These are phyloP conservation scores for Pyrenochaeta sp. DNA, from an alignment of 2,329 filamentous ascomycete species.

Conservation along the genomic window DNA sequence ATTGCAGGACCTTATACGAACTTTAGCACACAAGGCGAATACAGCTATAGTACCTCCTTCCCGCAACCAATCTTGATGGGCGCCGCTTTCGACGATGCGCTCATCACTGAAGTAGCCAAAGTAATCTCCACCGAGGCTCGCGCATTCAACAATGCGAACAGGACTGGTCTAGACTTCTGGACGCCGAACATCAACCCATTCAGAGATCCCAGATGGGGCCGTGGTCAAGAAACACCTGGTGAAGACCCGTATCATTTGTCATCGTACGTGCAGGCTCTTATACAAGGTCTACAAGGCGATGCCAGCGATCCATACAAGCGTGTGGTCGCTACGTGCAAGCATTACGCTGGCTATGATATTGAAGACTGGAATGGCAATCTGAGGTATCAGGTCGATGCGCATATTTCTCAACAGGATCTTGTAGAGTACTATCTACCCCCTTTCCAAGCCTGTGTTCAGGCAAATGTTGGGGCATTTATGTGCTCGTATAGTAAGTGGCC, in stretches of 20 bases:
- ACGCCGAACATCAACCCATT: slow-evolving; percentile 74
- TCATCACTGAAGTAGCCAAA: slow-evolving; percentile 66
- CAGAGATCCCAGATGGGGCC: slow-evolving; percentile 69
- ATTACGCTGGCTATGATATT: slow-evolving; percentile 50
- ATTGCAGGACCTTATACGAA: slow-evolving; percentile 66
- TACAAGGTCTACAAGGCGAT: slow-evolving; percentile 63
- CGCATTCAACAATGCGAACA: slow-evolving; percentile 70
- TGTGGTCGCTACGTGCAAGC: slow-evolving; percentile 45
- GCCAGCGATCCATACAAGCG: slow-evolving; percentile 35
- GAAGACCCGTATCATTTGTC: slow-evolving; percentile 64
- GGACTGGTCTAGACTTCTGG: slow-evolving; percentile 65
- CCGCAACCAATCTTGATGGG: slow-evolving; percentile 70
- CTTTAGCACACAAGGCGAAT: slow-evolving; percentile 64
- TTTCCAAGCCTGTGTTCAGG: slow-evolving; percentile 63
- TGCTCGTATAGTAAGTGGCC: slow-evolving; percentile 56
- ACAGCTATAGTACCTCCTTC: slow-evolving; percentile 70
- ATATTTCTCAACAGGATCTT: slow-evolving; percentile 68
- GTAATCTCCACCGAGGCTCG: slow-evolving; percentile 69
- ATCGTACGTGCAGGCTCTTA: slow-evolving; percentile 62
- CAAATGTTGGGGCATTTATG: slow-evolving; percentile 62
- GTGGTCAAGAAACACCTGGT: slow-evolving; percentile 62
- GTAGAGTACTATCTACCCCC: slow-evolving; percentile 73
- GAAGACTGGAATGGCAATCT: slow-evolving; percentile 43
- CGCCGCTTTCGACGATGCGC: slow-evolving; percentile 69
- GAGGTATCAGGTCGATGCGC: slow-evolving; percentile 63